These are phyloP conservation scores for Mortierella sp. DNA, from an alignment of 371 early-diverging fungal species.

Conservation along the genomic window DNA sequence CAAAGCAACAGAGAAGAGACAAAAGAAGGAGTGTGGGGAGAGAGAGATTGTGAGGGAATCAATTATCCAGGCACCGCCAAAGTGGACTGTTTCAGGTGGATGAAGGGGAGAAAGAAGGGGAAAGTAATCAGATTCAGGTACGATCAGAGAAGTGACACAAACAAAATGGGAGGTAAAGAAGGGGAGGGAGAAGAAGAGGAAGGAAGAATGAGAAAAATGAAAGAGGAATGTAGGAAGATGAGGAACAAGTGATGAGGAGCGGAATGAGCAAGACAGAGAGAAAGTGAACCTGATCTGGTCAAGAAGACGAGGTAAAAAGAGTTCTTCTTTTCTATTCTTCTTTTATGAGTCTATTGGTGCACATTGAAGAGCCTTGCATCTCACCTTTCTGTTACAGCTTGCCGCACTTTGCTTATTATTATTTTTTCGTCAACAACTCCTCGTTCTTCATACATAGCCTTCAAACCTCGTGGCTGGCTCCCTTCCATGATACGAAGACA, in stretches of 20 bases:
- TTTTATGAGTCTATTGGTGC: background rate
- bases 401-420: background rate
- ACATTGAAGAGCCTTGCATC: background rate
- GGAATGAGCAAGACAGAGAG: slow-evolving; percentile 6
- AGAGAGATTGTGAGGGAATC: background rate
- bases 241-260: slow-evolving; percentile 4
- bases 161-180: background rate
- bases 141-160: background rate
- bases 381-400: background rate
- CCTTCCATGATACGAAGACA: background rate
- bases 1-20: slow-evolving; percentile 2
- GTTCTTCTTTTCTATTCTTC: background rate
- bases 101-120: background rate
- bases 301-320: background rate
- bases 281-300: background rate
- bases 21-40: background rate
- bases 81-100: background rate
- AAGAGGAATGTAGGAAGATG: too few species aligned
- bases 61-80: too few species aligned
- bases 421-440: background rate
- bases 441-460: too few species aligned
- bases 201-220: background rate
- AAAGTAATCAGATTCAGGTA: too few species aligned
- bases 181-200: background rate
- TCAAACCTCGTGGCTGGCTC: background rate